phyloP scores from a whole-genome alignment of 2,329 filamentous ascomycete genomes.

The Colletotrichum godetiae region DNA sequence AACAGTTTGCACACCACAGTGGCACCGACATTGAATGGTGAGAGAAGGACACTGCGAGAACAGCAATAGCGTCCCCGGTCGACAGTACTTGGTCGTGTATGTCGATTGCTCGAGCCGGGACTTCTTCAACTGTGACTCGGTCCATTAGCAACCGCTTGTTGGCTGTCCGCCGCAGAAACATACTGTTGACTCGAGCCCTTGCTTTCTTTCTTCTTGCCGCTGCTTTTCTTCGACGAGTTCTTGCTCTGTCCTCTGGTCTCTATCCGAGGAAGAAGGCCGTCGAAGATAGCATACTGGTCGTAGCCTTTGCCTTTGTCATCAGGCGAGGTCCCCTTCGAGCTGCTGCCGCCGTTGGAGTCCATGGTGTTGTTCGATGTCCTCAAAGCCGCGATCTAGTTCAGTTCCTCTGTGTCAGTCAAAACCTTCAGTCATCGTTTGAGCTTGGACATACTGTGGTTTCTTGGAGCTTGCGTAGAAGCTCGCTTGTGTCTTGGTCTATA shows the following conservation, averaged over 20 bases:
- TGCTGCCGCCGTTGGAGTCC: conserved; percentile 30
- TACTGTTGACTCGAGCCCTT: conserved; percentile 23
- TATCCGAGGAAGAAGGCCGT: conserved; percentile 40
- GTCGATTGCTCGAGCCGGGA: neutral
- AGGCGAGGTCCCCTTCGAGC: conserved; percentile 33
- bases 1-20: no score
- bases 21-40: neutral
- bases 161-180: neutral
- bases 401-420: neutral
- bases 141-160: neutral
- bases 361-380: conserved; percentile 21
- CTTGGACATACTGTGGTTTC: conserved; percentile 18
- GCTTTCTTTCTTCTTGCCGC: conserved; percentile 28
- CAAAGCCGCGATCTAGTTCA: conserved; percentile 18
- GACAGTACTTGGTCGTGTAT: neutral
- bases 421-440: neutral
- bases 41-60: neutral
- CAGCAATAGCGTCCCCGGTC: neutral
- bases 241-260: conserved; percentile 40
- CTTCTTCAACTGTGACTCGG: conserved; percentile 7
- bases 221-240: conserved; percentile 26
- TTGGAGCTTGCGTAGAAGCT: conserved; percentile 32
- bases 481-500: conserved; percentile 6
- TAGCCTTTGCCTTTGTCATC: conserved; percentile 30
- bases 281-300: conserved; percentile 33